Evolutionary conservation across 2,329 filamentous ascomycete species (phyloP).

Genomic region (Botryotinia convoluta): DNA sequence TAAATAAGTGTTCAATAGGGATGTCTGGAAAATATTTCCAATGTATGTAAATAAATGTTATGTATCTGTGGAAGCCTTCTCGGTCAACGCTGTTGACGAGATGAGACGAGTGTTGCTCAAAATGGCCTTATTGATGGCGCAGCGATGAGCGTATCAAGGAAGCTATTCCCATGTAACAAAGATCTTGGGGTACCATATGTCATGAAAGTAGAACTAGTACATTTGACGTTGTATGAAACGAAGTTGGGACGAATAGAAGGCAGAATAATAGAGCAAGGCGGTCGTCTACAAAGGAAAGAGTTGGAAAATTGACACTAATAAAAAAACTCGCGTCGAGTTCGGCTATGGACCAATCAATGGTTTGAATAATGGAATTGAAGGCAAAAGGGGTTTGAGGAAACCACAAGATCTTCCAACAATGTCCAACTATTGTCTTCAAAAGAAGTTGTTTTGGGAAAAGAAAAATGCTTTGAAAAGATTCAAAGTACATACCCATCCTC

Average conservation of each 20-base stretch:
- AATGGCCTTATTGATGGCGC: neutral
- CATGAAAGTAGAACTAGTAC: neutral
- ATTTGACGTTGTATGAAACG: neutral
- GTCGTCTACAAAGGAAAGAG: neutral
- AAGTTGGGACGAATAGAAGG: neutral
- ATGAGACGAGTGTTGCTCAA: neutral
- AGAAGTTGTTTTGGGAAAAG: neutral
- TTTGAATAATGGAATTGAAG: neutral
- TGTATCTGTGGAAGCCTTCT: neutral
- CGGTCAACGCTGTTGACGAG: neutral
- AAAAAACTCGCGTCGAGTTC: neutral
- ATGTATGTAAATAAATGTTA: neutral
- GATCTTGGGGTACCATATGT: neutral
- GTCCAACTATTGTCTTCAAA: neutral
- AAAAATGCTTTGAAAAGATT: neutral
- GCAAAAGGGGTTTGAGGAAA: constrained; percentile 2
- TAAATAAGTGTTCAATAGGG: neutral
- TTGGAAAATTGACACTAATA: neutral
- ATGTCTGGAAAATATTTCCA: neutral
- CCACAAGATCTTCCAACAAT: neutral
- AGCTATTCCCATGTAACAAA: neutral
- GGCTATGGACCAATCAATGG: constrained; percentile 6
- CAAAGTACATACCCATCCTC: neutral
- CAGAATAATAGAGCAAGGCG: constrained; percentile 1
- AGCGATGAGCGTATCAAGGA: neutral